These are phyloP conservation scores for Blastobotrys buckinghamii DNA, from an alignment of 1,139 yeast genomes.

Conservation along the genomic window DNA sequence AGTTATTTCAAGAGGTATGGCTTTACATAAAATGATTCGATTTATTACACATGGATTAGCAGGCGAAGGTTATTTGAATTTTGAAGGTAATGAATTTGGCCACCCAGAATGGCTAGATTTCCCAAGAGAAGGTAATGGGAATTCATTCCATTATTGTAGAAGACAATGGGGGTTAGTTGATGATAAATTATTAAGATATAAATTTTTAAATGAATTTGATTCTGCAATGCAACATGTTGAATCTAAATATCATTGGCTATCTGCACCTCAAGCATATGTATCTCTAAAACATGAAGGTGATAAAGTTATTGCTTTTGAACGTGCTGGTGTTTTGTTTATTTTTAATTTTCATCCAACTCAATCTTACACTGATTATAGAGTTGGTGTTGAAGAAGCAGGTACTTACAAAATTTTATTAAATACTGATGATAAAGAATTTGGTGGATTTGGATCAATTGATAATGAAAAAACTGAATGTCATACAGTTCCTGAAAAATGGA, in stretches of 20 bases:
- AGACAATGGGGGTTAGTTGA: constrained; percentile 85
- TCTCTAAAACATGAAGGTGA: constrained; percentile 85
- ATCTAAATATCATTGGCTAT: constrained; percentile 61
- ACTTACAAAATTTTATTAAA: constrained; percentile 67
- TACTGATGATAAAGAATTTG: constrained; percentile 64
- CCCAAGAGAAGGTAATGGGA: constrained; percentile 83
- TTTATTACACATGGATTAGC: constrained; percentile 82
- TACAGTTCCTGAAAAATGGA: constrained; percentile 76
- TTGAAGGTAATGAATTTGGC: constrained; percentile 97
- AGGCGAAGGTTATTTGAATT: constrained; percentile 93
- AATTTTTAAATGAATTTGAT: constrained; percentile 72
- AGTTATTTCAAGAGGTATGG: constrained; percentile 78
- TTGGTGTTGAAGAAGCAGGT: constrained; percentile 83
- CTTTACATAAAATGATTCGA: constrained; percentile 86
- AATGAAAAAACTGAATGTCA: constrained; percentile 42
- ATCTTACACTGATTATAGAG: constrained; percentile 78
- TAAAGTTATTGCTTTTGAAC: constrained; percentile 81
- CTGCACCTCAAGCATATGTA: constrained; percentile 75
- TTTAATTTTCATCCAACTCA: constrained; percentile 86
- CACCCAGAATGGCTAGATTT: constrained; percentile 99
- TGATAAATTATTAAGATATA: constrained; percentile 75
- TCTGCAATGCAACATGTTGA: constrained; percentile 77
- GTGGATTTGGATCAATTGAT: constrained; percentile 77
- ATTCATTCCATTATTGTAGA: constrained; percentile 89
- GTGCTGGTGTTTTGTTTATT: constrained; percentile 76